Conservation (phyloP, 2,329 filamentous ascomycete species). For the Zasmidium citrigriseum region DNA sequence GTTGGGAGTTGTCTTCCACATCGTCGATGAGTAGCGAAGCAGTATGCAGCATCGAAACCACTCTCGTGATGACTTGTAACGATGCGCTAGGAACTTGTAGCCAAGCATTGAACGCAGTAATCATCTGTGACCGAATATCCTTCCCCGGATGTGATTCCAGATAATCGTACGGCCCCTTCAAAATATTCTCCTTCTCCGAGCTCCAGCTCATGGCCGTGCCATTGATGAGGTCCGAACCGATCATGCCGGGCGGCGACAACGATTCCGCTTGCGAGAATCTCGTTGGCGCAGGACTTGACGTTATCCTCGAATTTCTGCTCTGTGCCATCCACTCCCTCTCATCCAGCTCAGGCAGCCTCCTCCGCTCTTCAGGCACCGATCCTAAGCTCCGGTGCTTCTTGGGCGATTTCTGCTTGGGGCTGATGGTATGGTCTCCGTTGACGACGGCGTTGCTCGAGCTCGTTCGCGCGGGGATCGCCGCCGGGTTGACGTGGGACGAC, state of each 20-base stretch:
- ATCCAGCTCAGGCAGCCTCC: conserved; percentile 23
- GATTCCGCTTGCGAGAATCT: conserved; percentile 16
- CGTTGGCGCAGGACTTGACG: conserved; percentile 22
- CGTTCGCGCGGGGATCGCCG: conserved; percentile 67
- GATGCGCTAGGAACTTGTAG: conserved; percentile 70
- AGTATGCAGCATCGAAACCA: conserved; percentile 84
- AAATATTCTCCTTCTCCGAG: conserved; percentile 72
- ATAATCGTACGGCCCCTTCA: conserved; percentile 80
- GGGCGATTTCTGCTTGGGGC: conserved; percentile 9
- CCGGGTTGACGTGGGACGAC: conserved; percentile 26
- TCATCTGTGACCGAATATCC: conserved; percentile 78
- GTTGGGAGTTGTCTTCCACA: conserved; percentile 76
- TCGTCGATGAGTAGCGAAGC: conserved; percentile 83
- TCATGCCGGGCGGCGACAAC: conserved; percentile 17
- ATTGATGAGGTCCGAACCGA: conserved; percentile 40
- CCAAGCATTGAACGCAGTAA: conserved; percentile 79
- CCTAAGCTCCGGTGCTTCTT: conserved; percentile 29
- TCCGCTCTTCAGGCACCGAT: conserved; percentile 23
- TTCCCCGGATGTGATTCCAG: conserved; percentile 78
- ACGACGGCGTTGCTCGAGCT: conserved; percentile 62
- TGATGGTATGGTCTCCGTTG: conserved; percentile 27
- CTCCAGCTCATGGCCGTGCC: conserved; percentile 61
- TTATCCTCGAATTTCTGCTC: conserved; percentile 17
- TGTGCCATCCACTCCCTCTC: conserved; percentile 33
- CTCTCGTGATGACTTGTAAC: conserved; percentile 73